phyloP scores from a whole-genome alignment of 805 yeast genomes.

The Kluyveromyces dobzhanskii region DNA sequence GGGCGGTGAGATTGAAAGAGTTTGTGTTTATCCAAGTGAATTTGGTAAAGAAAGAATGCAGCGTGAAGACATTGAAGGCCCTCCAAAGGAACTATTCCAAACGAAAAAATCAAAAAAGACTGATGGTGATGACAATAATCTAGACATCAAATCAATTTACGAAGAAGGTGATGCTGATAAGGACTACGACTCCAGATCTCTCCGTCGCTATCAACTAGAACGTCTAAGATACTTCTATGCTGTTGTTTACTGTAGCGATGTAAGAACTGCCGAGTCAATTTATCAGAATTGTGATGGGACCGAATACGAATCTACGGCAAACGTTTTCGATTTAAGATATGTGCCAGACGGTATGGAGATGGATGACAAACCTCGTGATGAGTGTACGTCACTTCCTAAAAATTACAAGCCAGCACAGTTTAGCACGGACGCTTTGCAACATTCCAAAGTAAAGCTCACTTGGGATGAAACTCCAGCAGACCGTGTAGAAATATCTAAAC shows the following conservation, averaged over 20 bases:
- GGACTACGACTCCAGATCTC: conserved; percentile 75
- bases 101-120: conserved; percentile 31
- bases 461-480: conserved; percentile 99
- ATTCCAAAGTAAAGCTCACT: conserved; percentile 89
- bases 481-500: conserved; percentile 63
- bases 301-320: conserved; percentile 93
- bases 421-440: conserved; percentile 92
- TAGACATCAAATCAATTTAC: conserved; percentile 61
- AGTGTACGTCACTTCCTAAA: conserved; percentile 62
- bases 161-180: conserved; percentile 75
- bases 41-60: conserved; percentile 90
- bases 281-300: conserved; percentile 89
- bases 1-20: conserved; percentile 59
- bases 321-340: conserved; percentile 83
- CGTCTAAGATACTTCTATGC: conserved; percentile 91
- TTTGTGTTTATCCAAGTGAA: conserved; percentile 77
- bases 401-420: conserved; percentile 73
- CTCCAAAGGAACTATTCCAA: conserved; percentile 75
- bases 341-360: conserved; percentile 91
- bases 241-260: conserved; percentile 71
- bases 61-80: conserved; percentile 85
- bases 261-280: conserved; percentile 61
- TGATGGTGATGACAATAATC: conserved; percentile 43
- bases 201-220: conserved; percentile 88
- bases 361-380: conserved; percentile 67